Evolutionary conservation across 2,329 filamentous ascomycete species (phyloP), one percentile per base, ranked within the genome.

Genomic region (Raffaelea albimanens): DNA sequence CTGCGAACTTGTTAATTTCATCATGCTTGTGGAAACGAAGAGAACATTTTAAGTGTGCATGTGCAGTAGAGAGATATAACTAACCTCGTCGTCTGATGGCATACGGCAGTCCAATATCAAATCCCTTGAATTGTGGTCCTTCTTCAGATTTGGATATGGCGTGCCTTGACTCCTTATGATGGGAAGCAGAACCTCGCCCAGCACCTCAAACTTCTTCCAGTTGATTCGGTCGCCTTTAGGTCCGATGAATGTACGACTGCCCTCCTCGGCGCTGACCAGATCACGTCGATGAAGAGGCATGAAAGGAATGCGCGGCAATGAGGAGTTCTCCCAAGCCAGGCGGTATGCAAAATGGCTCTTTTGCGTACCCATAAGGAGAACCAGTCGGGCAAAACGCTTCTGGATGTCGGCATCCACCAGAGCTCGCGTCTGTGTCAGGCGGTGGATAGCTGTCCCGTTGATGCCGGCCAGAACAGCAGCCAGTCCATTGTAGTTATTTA

Each of bases 161-260:
- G 81, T 81, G 46, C 86, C 85, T 65, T 97, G 90, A 58, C 91
- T 95, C 66, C 83, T 85, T 76, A 96, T 94, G 47, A 98, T 82
- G 2, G 87, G 85, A 50, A 96, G 72, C 46, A 97, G 76, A 5
- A 96, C 86, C 57, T 97, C 91, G 7, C 90, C 90, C 66, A 97
- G 82, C 29, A 98, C 84, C 64, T 97, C 91, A 58, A 97, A 98
- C 62, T 98, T 98, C 66, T 85, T 89, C 93, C 93, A 98, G 62
- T 97, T 97, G 61, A 98, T 87, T 45, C 87, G 75, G 53, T 87
- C 79, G 53, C 73, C 79, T 51, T 80, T 75, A 2, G 78, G 73
- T 8, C 85, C 87, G 2, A 97, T 71, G 62, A 95, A 91, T 0
- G 93, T 97, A 58, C 80, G 80, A 64, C 93, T 96, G 31, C 91